Evolutionary conservation across 768 basidiomycete species (phyloP).

Genomic region (Favolaschia claudopus): DNA sequence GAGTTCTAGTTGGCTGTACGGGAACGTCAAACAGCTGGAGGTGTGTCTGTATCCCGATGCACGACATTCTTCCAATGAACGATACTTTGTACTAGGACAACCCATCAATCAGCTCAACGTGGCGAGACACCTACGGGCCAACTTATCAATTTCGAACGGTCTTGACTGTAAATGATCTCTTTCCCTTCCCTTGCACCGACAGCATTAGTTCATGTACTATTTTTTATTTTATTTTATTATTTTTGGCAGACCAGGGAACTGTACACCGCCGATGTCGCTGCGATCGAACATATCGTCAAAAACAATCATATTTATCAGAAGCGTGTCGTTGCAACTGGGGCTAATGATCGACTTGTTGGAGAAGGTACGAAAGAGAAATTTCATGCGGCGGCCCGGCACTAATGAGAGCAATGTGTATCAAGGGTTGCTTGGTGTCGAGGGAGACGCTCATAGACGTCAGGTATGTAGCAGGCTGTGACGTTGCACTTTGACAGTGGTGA

Average conservation of each 20-base stretch:
- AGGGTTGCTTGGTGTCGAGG: slow-evolving; percentile 11
- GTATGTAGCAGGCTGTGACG: too few species aligned
- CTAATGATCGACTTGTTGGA: background rate
- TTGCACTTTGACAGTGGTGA: background rate
- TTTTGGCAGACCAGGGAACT: background rate
- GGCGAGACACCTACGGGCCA: background rate
- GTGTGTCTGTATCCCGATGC: background rate
- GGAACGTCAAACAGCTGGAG: slow-evolving; percentile 4
- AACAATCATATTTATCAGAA: background rate
- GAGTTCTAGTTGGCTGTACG: background rate
- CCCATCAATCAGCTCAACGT: background rate
- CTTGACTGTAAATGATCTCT: too few species aligned
- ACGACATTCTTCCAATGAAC: too few species aligned
- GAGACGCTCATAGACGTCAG: slow-evolving; percentile 14
- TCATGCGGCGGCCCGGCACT: background rate
- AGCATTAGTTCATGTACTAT: background rate
- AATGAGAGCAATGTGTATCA: background rate
- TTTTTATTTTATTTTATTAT: background rate
- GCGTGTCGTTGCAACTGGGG: background rate
- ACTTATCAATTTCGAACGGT: slow-evolving; percentile 2
- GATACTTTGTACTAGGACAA: background rate
- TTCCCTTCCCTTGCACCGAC: slow-evolving; percentile 2
- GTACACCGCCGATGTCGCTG: background rate
- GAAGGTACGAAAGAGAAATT: background rate
- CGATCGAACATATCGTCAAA: slow-evolving; percentile 1